Percentiles rank a stretch among this genome's conserved stretches.
phyloP scores from a whole-genome alignment of 2,329 filamentous ascomycete species.

The Botryotinia narcissicola region DNA sequence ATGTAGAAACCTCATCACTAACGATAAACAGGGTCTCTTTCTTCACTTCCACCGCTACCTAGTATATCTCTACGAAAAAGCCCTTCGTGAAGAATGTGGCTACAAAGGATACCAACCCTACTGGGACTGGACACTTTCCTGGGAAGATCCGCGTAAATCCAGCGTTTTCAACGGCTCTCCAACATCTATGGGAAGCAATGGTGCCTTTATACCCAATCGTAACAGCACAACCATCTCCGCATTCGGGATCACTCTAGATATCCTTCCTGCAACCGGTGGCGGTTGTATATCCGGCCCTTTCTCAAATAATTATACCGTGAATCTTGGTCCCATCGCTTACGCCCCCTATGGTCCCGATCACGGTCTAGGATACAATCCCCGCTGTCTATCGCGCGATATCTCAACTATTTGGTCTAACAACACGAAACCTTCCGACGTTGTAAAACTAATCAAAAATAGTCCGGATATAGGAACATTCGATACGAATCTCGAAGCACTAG shows the following conservation, averaged over 20 bases:
- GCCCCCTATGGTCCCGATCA: background rate
- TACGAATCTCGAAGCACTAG: background rate
- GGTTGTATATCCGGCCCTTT: conserved; percentile 43
- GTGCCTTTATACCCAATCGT: conserved; percentile 37
- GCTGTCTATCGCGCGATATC: conserved; percentile 8
- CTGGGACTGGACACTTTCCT: conserved; percentile 14
- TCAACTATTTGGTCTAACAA: background rate
- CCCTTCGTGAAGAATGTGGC: conserved; percentile 44
- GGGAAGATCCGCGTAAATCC: conserved; percentile 45
- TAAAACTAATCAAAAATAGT: background rate
- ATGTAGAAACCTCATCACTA: background rate
- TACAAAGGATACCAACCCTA: conserved; percentile 45
- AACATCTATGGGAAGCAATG: conserved; percentile 51
- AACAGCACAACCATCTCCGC: conserved; percentile 33
- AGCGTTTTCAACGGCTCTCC: conserved; percentile 55
- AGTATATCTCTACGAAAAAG: conserved; percentile 44
- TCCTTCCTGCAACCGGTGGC: conserved; percentile 52
- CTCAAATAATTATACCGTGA: conserved; percentile 5
- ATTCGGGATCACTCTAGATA: conserved; percentile 31
- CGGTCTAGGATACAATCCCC: conserved; percentile 13
- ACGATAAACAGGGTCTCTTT: conserved; percentile 22
- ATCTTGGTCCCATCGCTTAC: conserved; percentile 8
- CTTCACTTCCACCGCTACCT: conserved; percentile 42
- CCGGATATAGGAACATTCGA: conserved; percentile 1
- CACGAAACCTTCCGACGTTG: conserved; percentile 10